Percentiles rank a stretch among this genome's conserved stretches.
Conservation (phyloP, 2,329 filamentous ascomycete species). For the Aspergillus viridinutans region DNA sequence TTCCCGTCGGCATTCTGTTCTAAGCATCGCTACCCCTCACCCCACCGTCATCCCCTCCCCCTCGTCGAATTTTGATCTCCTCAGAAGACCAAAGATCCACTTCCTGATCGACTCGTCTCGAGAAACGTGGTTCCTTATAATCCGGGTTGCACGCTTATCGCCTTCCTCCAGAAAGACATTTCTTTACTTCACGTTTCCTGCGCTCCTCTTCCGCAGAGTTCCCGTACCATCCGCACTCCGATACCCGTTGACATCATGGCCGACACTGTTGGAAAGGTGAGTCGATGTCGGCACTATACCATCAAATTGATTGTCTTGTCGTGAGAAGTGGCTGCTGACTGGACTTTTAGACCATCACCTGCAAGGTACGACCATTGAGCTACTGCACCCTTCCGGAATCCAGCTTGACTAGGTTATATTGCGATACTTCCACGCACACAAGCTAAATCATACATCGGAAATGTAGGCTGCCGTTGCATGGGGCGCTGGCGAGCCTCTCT, state of each 20-base stretch:
- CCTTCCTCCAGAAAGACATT: constrained; percentile 9
- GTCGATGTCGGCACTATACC: constrained; percentile 2
- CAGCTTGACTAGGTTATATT: neutral
- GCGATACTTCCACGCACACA: neutral
- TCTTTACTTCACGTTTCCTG: constrained; percentile 10
- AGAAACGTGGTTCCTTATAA: neutral
- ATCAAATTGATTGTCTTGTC: neutral
- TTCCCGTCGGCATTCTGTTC: neutral
- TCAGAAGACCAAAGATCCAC: neutral
- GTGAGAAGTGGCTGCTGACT: constrained; percentile 9
- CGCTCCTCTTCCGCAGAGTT: constrained; percentile 14
- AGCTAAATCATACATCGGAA: constrained; percentile 1
- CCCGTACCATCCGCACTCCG: constrained; percentile 6
- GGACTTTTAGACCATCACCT: constrained; percentile 72
- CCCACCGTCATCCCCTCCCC: constrained; percentile 5
- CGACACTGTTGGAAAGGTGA: constrained; percentile 55
- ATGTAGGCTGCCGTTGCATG: constrained; percentile 84
- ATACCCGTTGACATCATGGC: constrained; percentile 40
- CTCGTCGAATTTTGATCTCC: constrained; percentile 5
- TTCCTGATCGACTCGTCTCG: constrained; percentile 1
- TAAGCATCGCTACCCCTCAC: constrained; percentile 4
- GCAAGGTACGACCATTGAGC: constrained; percentile 55
- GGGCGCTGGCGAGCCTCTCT: constrained; percentile 88
- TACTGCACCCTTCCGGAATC: neutral
- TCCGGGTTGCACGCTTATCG: neutral